Base-by-base conservation (phyloP, 2,329 filamentous ascomycete species). In the Sphaerulina populicola region DNA sequence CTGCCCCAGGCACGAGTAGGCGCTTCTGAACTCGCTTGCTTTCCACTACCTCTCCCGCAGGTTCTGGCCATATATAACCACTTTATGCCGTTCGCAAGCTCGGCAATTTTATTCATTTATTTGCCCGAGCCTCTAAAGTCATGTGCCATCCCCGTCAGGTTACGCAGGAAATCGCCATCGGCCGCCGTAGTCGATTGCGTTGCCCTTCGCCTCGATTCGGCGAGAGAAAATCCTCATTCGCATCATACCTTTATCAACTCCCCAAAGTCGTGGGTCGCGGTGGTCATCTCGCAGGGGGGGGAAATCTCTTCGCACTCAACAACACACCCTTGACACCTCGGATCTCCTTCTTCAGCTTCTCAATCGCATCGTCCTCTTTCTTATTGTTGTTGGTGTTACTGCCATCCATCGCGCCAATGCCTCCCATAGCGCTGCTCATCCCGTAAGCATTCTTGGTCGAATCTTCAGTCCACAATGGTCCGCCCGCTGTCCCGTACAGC, bases 311-410 rank as follows among this genome's bases (percentile, higher is more conserved):
- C 4, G 86, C 79, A 62, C 81, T 88, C 50, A 94, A 68, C 59
- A 93, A 71, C 9, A 88, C 79, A 1, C 87, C 87, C 72, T 94
- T 94, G 38, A 93, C 79, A 51, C 85, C 78, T 57, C 87, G 74
- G 46, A 94, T 90, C 55, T 84, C 86, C 57, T 81, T 81, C 70
- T 86, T 86, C 15, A 86, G 75, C 64, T 79, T 81, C 56, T 80
- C 80, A 60, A 88, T 82, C 68, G 86, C 84, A 67, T 91, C 86
- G 23, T 77, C 73, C 58, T 77, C 74, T 55, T 47, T 52, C 81
- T 77, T 29, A 61, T 31, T 57, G 51, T 38, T 61, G 66, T 72
- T 54, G 30, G 49, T 46, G n/a, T 45, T 44, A 14, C 31, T 33
- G n/a, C 27, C 27, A 29, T 18, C 23, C 23, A 27, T 27, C 23